Evolutionary conservation across 352 stramenopile species (phyloP), one percentile per base, ranked within the genome.

Genomic region (Pythium dissimile): DNA sequence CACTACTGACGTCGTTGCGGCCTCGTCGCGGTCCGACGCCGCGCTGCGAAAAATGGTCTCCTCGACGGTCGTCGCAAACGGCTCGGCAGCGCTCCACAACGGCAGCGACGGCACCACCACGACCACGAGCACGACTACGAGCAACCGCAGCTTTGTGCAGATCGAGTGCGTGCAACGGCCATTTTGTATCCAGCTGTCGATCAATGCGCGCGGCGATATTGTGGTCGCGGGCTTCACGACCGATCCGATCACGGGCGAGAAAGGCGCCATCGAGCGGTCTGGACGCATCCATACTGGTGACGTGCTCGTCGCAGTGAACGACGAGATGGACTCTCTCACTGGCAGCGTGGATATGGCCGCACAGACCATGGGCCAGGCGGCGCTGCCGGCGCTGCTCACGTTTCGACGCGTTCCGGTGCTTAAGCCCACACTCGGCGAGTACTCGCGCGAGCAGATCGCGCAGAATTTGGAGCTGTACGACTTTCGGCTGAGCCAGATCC

Each of bases 261-360:
- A 38, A 0, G 75, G 73, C 18, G 62, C 66, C 21, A 39, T 86
- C 11, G 78, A 88, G 59, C 56, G 43, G 24, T 73, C 69, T 5
- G 67, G 69, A 0, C 54, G 75, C 2, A 71, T 89, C 11, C 69
- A 78, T 2, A 37, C 66, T 16, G 77, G 79, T 1, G 81, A 91
- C 45, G 59, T 85, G n/a, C 56, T 91, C 9, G 66, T 87, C n/a
- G 73, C 63, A 5, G 74, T 91, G 4, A 84, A 88, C 54, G 69
- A 74, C 27, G 64, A 84, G 15, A 73, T 58, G 49, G 69, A 69
- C 26, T 60, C 43, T 35, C 68, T 77, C 32, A 71, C 39, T n/a
- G 55, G 55, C 27, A 88, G 60, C n/a, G 58, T 86, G 13, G 66
- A 84, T 15, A 67, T 65, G 11, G 72, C 78, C 3, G 61, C 73